Conservation (phyloP, 129 eudicot genomes). For the Arctium lappa region DNA sequence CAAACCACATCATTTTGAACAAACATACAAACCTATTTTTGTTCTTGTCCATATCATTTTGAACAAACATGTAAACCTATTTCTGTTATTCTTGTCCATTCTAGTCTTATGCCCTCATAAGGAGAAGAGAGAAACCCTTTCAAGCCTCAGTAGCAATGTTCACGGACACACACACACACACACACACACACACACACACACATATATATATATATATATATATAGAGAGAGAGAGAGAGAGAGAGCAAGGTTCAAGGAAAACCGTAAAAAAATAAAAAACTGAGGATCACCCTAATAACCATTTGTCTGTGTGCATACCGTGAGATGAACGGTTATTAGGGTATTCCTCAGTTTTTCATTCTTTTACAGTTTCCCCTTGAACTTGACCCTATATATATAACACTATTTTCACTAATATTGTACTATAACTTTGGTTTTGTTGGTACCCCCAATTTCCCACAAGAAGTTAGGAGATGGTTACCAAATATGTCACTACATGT, state of each 20-base stretch:
- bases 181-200: no score
- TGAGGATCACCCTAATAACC: no score
- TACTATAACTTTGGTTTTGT: background rate
- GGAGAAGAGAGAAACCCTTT: background rate
- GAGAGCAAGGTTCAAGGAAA: no score
- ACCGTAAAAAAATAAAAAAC: no score
- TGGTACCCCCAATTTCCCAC: background rate
- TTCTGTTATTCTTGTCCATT: background rate
- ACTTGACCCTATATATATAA: no score
- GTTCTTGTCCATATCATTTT: background rate
- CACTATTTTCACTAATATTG: background rate
- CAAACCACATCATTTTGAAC: background rate
- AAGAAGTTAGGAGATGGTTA: background rate
- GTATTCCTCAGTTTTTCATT: no score
- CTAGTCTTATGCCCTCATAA: background rate
- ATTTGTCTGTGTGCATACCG: no score
- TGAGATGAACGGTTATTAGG: no score
- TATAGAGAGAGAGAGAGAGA: no score
- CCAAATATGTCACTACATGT: background rate
- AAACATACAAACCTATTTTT: background rate
- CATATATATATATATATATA: no score
- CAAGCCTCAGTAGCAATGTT: background rate
- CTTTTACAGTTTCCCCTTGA: no score
- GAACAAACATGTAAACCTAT: background rate
- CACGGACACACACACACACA: no score